These are phyloP conservation scores for Populus hybrid DNA, from an alignment of 441 rosid species.

Conservation along the genomic window DNA sequence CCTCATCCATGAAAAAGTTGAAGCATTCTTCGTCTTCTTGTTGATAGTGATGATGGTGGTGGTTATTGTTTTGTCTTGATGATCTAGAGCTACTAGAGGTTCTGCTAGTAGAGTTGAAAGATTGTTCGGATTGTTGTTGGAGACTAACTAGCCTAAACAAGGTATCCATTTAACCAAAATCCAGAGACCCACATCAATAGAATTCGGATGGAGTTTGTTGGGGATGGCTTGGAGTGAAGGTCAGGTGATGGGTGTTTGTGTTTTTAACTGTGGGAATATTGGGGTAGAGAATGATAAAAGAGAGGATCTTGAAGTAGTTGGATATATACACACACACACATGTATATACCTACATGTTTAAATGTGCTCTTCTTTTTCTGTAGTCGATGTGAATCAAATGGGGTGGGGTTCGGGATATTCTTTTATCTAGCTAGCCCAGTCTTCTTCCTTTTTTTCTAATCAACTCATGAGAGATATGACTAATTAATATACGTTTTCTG, in stretches of 20 bases:
- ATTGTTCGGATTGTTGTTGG: constrained; percentile 67
- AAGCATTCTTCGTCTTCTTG: constrained; percentile 82
- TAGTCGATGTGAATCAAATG: constrained; percentile 31
- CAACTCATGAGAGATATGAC: constrained; percentile 11
- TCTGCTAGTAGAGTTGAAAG: constrained; percentile 55
- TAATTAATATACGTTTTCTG: constrained; percentile 7
- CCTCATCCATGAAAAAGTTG: constrained; percentile 97
- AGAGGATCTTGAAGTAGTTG: constrained; percentile 31
- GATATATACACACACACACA: not conserved
- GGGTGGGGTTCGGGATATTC: constrained; percentile 42
- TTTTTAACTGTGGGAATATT: constrained; percentile 24
- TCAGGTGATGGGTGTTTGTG: constrained; percentile 17
- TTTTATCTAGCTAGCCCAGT: constrained; percentile 14
- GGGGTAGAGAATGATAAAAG: constrained; percentile 24
- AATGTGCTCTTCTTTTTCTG: constrained; percentile 33
- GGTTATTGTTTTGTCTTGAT: constrained; percentile 47
- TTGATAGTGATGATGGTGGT: constrained; percentile 35
- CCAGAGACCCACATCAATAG: constrained; percentile 46
- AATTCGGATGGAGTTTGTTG: constrained; percentile 17
- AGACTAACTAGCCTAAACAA: constrained; percentile 79
- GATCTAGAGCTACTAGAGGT: constrained; percentile 83
- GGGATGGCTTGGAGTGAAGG: not conserved
- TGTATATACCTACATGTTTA: not conserved
- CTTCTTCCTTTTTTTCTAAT: constrained; percentile 17
- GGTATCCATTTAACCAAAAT: constrained; percentile 67